These are phyloP conservation scores for Colletotrichum echinochloae DNA, from an alignment of 2,329 filamentous ascomycete genomes.

Conservation along the genomic window DNA sequence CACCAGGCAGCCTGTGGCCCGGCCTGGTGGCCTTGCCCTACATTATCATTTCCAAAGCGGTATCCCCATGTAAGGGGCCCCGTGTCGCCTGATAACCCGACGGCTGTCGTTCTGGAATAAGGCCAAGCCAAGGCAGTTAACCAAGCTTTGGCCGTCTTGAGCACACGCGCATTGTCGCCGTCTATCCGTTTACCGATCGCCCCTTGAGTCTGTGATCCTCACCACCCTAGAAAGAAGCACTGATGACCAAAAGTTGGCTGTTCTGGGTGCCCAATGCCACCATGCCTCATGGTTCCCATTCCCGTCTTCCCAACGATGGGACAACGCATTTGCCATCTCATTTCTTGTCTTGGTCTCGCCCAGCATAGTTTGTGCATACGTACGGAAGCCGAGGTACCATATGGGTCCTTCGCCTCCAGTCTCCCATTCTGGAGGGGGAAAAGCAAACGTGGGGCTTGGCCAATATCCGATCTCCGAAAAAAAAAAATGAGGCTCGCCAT, in stretches of 20 bases:
- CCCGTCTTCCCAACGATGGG: constrained; percentile 31
- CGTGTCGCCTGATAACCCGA: constrained; percentile 30
- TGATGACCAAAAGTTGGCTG: constrained; percentile 26
- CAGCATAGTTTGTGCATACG: constrained; percentile 3
- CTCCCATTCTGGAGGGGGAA: constrained; percentile 4
- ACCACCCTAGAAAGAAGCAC: constrained; percentile 34
- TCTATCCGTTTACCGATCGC: constrained; percentile 35
- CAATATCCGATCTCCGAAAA: constrained; percentile 25
- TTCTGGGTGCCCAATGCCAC: constrained; percentile 22
- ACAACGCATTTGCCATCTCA: constrained; percentile 30
- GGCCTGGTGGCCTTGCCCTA: constrained; percentile 22
- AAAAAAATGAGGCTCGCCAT: constrained; percentile 17
- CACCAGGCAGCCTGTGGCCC: constrained; percentile 13
- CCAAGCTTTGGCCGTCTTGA: constrained; percentile 11
- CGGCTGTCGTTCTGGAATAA: constrained; percentile 18
- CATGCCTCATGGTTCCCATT: constrained; percentile 10
- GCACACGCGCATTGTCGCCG: constrained; percentile 22
- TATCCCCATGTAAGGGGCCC: constrained; percentile 20
- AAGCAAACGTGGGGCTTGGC: constrained; percentile 25
- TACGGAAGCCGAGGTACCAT: constrained; percentile 12
- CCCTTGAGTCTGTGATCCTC: constrained; percentile 34
- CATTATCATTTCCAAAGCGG: constrained; percentile 5
- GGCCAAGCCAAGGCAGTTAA: constrained; percentile 7
- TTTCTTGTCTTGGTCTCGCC: constrained; percentile 14
- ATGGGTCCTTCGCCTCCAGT: constrained; percentile 13